Evolutionary conservation across 495 filamentous ascomycete species (phyloP).

Genomic region (Xylaria castorea): DNA sequence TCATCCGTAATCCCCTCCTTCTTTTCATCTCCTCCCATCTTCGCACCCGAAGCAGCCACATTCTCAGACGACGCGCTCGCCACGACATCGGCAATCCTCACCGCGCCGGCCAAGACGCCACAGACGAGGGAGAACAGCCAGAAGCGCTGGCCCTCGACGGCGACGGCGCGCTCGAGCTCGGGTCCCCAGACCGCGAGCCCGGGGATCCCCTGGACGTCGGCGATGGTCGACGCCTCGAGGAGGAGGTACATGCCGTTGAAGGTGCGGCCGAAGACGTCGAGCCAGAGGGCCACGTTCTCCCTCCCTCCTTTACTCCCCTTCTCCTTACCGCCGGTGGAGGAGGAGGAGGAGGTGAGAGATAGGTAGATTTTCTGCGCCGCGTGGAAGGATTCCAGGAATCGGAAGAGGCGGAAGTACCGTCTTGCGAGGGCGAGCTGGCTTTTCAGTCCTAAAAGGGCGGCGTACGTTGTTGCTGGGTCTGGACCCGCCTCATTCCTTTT

Average conservation of each 20-base stretch:
- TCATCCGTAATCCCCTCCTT: neutral
- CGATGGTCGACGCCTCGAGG: slow-evolving; percentile 52
- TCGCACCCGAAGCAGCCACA: neutral
- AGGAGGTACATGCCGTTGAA: slow-evolving; percentile 58
- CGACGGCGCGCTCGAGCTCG: slow-evolving; percentile 33
- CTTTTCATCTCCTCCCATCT: neutral
- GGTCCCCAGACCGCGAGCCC: slow-evolving; percentile 49
- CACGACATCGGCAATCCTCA: slow-evolving; percentile 32
- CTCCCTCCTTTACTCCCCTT: neutral
- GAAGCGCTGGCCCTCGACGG: slow-evolving; percentile 66
- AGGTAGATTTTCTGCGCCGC: slow-evolving; percentile 47
- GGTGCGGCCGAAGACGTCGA: slow-evolving; percentile 47
- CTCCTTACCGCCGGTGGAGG: neutral
- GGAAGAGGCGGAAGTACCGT: slow-evolving; percentile 67
- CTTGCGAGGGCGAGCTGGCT: slow-evolving; percentile 50
- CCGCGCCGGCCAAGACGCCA: slow-evolving; percentile 32
- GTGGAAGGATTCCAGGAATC: slow-evolving; percentile 66
- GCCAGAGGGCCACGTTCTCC: slow-evolving; percentile 32
- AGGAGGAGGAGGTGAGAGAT: slow-evolving; percentile 1
- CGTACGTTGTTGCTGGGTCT: slow-evolving; percentile 17
- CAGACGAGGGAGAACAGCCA: slow-evolving; percentile 66
- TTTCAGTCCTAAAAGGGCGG: slow-evolving; percentile 37
- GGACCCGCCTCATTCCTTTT: neutral
- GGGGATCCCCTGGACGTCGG: slow-evolving; percentile 55
- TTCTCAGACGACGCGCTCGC: neutral